Evolutionary conservation across 1,284 basidiomycete genomes (phyloP).

Genomic region (Trichosporon inkin): DNA sequence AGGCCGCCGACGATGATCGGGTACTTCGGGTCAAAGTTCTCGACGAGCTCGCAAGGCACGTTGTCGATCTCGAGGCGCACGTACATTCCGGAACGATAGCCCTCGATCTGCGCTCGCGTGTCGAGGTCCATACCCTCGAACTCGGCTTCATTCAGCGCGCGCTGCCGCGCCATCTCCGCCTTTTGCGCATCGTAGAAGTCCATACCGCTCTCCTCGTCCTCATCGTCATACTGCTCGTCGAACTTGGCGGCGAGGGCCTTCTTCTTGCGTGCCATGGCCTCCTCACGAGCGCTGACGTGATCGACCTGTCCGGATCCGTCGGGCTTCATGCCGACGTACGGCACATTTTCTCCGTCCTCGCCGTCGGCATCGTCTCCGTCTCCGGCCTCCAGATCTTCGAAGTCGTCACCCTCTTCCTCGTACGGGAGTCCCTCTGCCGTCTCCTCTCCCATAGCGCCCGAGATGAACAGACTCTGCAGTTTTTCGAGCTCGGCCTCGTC

Average conservation of each 20-base stretch:
- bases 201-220: slow-evolving; percentile 62
- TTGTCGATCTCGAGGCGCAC: slow-evolving; percentile 81
- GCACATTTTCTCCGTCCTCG: slow-evolving; percentile 50
- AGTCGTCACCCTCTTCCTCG: slow-evolving; percentile 53
- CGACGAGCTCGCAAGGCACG: slow-evolving; percentile 87
- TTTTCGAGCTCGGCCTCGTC: slow-evolving; percentile 79
- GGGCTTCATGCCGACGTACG: slow-evolving; percentile 45
- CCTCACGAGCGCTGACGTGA: slow-evolving; percentile 53
- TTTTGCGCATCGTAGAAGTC: slow-evolving; percentile 91
- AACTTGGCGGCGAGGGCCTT: slow-evolving; percentile 89
- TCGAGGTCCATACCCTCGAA: slow-evolving; percentile 76
- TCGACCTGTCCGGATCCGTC: slow-evolving; percentile 24
- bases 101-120: slow-evolving; percentile 78
- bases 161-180: slow-evolving; percentile 81
- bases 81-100: slow-evolving; percentile 86
- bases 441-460: slow-evolving; percentile 56
- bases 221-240: slow-evolving; percentile 91
- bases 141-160: slow-evolving; percentile 78
- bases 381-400: slow-evolving; percentile 55
- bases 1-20: slow-evolving; percentile 91
- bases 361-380: slow-evolving; percentile 53
- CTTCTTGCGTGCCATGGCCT: slow-evolving; percentile 77
- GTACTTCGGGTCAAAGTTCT: slow-evolving; percentile 85
- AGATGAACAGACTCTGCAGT: slow-evolving; percentile 86
- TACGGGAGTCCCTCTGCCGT: slow-evolving; percentile 50